Conservation (phyloP, 2,329 filamentous ascomycete genomes). For the Septoria petroselini region DNA sequence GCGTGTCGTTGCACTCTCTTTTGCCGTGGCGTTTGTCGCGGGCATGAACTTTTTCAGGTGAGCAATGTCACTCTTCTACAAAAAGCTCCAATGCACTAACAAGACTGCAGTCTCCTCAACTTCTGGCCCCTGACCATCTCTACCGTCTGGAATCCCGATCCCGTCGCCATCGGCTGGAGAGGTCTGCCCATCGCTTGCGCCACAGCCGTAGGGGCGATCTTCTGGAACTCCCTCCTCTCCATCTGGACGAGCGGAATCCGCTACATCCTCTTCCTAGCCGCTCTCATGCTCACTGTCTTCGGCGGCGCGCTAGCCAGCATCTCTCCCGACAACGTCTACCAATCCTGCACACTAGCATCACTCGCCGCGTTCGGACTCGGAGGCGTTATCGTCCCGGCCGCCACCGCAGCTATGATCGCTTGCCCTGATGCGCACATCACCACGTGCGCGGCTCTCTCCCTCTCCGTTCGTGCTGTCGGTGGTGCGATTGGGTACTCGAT, state of each 20-base stretch:
- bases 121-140: slow-evolving; percentile 63
- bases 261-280: slow-evolving; percentile 52
- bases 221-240: slow-evolving; percentile 57
- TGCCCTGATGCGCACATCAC: slow-evolving; percentile 35
- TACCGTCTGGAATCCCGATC: slow-evolving; percentile 63
- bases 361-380: slow-evolving; percentile 41
- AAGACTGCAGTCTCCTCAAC: slow-evolving; percentile 40
- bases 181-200: slow-evolving; percentile 61
- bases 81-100: not conserved
- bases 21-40: slow-evolving; percentile 39
- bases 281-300: slow-evolving; percentile 27
- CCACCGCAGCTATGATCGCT: slow-evolving; percentile 35
- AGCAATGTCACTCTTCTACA: not conserved
- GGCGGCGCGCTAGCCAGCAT: slow-evolving; percentile 56
- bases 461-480: slow-evolving; percentile 34
- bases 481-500: slow-evolving; percentile 34
- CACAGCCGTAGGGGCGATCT: slow-evolving; percentile 48
- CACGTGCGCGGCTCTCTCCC: slow-evolving; percentile 32
- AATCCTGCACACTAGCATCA: slow-evolving; percentile 27
- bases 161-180: slow-evolving; percentile 57
- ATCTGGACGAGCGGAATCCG: slow-evolving; percentile 57
- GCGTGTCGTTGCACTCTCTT: slow-evolving; percentile 35
- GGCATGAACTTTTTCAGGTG: slow-evolving; percentile 39
- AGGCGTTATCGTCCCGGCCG: slow-evolving; percentile 34
- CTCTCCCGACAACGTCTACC: slow-evolving; percentile 45